phyloP scores from a whole-genome alignment of 495 filamentous ascomycete genomes.

The Penicillium robsamsonii region DNA sequence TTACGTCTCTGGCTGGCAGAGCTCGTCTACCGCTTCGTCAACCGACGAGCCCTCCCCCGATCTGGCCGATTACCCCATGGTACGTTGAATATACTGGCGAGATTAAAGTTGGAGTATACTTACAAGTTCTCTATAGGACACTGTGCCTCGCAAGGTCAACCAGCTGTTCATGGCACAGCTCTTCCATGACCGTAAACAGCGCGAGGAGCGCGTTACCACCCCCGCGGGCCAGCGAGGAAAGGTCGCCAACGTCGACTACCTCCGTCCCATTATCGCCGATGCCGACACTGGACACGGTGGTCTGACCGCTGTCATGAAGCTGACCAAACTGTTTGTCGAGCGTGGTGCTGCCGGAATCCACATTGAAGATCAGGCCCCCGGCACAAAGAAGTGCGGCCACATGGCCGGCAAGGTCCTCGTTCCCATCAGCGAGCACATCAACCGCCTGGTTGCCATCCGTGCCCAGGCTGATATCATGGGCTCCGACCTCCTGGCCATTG shows the following conservation, averaged over 20 bases:
- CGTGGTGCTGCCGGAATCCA: conserved; percentile 97
- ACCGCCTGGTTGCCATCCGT: conserved; percentile 92
- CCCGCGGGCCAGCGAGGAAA: conserved; percentile 70
- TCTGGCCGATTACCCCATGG: conserved; percentile 97
- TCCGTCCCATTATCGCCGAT: conserved; percentile 94
- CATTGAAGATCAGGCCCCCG: conserved; percentile 97
- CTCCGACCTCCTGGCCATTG: conserved; percentile 81
- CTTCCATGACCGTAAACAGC: conserved; percentile 99
- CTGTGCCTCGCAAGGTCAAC: conserved; percentile 95
- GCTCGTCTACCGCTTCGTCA: conserved; percentile 89
- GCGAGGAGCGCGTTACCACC: conserved; percentile 84
- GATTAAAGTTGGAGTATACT: neutral
- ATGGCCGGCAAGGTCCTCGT: conserved; percentile 99
- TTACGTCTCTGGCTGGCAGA: conserved; percentile 99
- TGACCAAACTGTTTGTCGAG: conserved; percentile 96
- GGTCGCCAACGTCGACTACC: conserved; percentile 84
- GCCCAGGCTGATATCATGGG: conserved; percentile 99
- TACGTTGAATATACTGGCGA: conserved; percentile 38
- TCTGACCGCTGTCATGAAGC: conserved; percentile 97
- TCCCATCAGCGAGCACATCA: conserved; percentile 97
- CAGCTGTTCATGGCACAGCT: conserved; percentile 97
- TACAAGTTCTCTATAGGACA: conserved; percentile 60
- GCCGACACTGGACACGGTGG: conserved; percentile 97
- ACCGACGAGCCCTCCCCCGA: conserved; percentile 96
- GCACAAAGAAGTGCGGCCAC: conserved; percentile 99